Evolutionary conservation across 2,329 filamentous ascomycete species (phyloP), one percentile per base, ranked within the genome.

Genomic region (Aspergillus fructus): DNA sequence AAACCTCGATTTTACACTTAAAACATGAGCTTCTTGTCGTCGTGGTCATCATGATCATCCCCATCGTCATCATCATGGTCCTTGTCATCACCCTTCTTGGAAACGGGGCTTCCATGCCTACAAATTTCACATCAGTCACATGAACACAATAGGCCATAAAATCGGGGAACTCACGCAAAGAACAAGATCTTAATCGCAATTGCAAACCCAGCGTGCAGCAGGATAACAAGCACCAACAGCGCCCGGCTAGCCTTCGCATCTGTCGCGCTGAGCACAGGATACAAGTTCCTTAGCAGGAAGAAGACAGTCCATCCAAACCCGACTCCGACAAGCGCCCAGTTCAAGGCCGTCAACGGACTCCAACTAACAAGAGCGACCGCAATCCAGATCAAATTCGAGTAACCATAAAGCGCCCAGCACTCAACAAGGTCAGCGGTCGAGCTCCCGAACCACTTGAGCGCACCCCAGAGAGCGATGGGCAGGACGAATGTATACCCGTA

Each of bases 351-450:
- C 66, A 97, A 79, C 53, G 89, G 89, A 62, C 89, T 93, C 90
- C 93, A 97, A 72, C 89, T 92, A 65, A 97, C 90, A 61, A 96
- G 78, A 48, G 94, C 93, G 43, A 99, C 93, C 2, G 89, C 91
- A 66, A 99, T 93, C 94, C 94, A 99, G 70, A 99, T 91, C 68
- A 99, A 81, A 78, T 99, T 99, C 56, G 89, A 86, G 80, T 99
- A 99, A 54, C 94, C 94, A 75, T 97, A 99, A 37, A 99, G 81
- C 59, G 92, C 90, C 87, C 91, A 93, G 80, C 92, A 96, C 79
- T 99, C 94, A 64, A 99, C 84, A 59, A 99, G 79, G 76, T 96
- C 96, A 61, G 93, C 93, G 56, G 87, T 90, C 73, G 96, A 92
- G 75, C 91, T 94, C 56, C 93, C 93, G 76, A 96, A 97, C 88